Percentiles rank a stretch among this genome's conserved stretches.
Evolutionary conservation across 768 basidiomycete genomes (phyloP).

Genomic region (Mycena indigotica): DNA sequence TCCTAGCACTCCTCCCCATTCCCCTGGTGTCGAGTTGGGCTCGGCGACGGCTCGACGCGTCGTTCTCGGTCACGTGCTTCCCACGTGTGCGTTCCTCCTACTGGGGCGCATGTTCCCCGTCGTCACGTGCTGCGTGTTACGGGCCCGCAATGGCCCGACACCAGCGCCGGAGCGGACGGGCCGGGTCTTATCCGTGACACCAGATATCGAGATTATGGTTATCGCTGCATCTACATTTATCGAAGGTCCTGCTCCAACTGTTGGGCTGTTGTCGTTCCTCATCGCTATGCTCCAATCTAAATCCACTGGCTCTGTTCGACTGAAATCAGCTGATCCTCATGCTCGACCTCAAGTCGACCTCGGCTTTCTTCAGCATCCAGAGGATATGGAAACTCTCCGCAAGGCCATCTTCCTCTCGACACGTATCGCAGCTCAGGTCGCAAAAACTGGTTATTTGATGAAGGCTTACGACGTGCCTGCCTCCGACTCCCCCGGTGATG

Average conservation of each 20-base stretch:
- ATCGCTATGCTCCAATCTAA: constrained; percentile 15
- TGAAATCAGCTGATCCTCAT: constrained; percentile 21
- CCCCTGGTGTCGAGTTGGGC: no score
- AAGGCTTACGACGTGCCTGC: constrained; percentile 26
- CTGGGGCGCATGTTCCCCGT: no score
- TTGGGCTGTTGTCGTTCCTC: constrained; percentile 24
- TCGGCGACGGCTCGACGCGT: no score
- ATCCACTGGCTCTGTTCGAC: constrained; percentile 22
- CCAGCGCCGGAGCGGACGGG: no score
- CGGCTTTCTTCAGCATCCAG: constrained; percentile 24
- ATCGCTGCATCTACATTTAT: constrained; percentile 15
- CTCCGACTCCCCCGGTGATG: constrained; percentile 26
- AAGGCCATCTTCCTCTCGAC: constrained; percentile 3
- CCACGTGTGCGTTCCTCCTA: no score
- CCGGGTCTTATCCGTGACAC: no score
- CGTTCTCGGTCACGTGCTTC: no score
- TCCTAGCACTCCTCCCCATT: no score
- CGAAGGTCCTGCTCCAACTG: constrained; percentile 24
- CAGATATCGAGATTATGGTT: constrained; percentile 35
- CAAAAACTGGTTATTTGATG: constrained; percentile 25
- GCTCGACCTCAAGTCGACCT: constrained; percentile 22
- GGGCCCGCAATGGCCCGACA: no score
- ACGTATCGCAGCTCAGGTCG: constrained; percentile 25
- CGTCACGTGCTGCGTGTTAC: no score
- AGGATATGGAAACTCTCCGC: constrained; percentile 27